Evolutionary conservation across 257 asterid species (phyloP).

Genomic region (Solanum bulbocastanum): DNA sequence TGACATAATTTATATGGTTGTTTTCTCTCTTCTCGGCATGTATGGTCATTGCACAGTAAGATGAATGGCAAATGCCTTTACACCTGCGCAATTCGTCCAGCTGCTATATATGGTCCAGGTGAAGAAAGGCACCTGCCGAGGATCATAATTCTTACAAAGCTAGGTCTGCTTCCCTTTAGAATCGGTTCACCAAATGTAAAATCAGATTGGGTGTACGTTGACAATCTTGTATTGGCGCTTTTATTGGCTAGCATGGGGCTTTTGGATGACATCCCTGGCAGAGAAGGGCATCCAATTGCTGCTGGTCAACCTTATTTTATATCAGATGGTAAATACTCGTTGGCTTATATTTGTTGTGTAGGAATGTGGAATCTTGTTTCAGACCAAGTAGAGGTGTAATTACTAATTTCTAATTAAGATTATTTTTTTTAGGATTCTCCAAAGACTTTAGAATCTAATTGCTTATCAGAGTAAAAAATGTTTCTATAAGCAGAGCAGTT

Average conservation of each 20-base stretch:
- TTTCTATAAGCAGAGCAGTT: not conserved
- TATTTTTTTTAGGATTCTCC: not conserved
- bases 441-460: not conserved
- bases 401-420: not conserved
- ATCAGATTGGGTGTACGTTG: conserved; percentile 85
- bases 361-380: not conserved
- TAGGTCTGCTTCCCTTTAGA: conserved; percentile 76
- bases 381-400: not conserved
- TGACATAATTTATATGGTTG: not conserved
- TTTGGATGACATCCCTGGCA: conserved; percentile 82
- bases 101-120: conserved; percentile 97
- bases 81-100: conserved; percentile 91
- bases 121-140: conserved; percentile 96
- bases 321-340: conserved; percentile 63
- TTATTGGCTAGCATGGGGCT: conserved; percentile 98
- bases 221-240: conserved; percentile 76
- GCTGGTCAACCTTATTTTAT: conserved; percentile 92
- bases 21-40: not conserved
- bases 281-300: conserved; percentile 68
- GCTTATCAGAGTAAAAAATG: not conserved
- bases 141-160: conserved; percentile 58
- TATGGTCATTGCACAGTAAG: conserved; percentile 28
- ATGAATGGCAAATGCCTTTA: conserved; percentile 50
- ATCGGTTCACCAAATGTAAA: conserved; percentile 57
- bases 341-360: not conserved